These are phyloP conservation scores for Verticillium nonalfalfae DNA, from an alignment of 2,329 filamentous ascomycete genomes.

Conservation along the genomic window DNA sequence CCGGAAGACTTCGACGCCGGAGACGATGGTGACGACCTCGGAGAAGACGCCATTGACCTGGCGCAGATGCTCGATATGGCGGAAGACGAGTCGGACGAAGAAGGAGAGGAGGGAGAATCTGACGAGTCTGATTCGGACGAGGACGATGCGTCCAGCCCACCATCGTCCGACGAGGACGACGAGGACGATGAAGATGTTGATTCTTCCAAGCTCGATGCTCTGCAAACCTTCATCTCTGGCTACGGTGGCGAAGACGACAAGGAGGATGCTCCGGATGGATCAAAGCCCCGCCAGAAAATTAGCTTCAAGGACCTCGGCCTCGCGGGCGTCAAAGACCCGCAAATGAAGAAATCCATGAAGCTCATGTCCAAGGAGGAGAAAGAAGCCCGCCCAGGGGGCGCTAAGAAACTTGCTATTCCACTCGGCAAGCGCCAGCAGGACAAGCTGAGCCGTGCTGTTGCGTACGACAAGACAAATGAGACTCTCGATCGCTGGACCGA, in stretches of 20 bases:
- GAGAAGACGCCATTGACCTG: constrained; percentile 53
- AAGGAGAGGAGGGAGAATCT: constrained; percentile 37
- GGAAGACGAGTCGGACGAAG: constrained; percentile 41
- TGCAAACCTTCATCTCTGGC: constrained; percentile 63
- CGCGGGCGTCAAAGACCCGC: constrained; percentile 63
- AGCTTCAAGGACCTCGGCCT: constrained; percentile 70
- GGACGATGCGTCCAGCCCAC: constrained; percentile 40
- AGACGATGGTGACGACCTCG: constrained; percentile 52
- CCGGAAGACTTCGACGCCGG: constrained; percentile 49
- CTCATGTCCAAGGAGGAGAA: constrained; percentile 61
- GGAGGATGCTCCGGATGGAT: constrained; percentile 17
- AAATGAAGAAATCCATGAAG: constrained; percentile 74
- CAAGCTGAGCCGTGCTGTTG: constrained; percentile 71
- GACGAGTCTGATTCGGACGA: constrained; percentile 34
- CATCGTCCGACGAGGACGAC: constrained; percentile 39
- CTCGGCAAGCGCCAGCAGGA: constrained; percentile 83
- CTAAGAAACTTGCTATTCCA: constrained; percentile 73
- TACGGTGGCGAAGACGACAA: constrained; percentile 61
- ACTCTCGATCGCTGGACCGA: constrained; percentile 88
- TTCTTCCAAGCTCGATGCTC: constrained; percentile 54
- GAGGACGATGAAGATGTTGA: constrained; percentile 40
- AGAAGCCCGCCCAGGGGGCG: constrained; percentile 32
- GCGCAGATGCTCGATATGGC: constrained; percentile 51
- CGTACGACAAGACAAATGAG: constrained; percentile 87
- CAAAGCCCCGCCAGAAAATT: constrained; percentile 47